Conservation (phyloP, 2,329 filamentous ascomycete species). For the Microcyclosporella mali region DNA sequence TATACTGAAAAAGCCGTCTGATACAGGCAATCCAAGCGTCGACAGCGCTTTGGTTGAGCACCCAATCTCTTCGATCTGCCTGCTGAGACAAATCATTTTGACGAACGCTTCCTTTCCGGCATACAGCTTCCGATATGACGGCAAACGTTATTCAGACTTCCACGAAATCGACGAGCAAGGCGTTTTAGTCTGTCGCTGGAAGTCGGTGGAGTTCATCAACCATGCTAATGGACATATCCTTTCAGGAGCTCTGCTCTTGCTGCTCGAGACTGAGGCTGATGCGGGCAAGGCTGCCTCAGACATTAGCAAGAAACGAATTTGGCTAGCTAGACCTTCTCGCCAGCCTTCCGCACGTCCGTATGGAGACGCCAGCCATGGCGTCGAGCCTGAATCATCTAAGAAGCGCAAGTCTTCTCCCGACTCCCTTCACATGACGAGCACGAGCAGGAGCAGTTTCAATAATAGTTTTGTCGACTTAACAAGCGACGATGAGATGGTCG, state of each 20-base stretch:
- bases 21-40: conserved; percentile 30
- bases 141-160: background rate
- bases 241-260: background rate
- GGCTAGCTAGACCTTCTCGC: background rate
- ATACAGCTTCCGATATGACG: conserved; percentile 7
- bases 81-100: conserved; percentile 26
- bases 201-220: conserved; percentile 26
- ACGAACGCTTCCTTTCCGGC: conserved; percentile 51
- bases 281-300: background rate
- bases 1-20: conserved; percentile 31
- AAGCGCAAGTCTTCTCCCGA: too few species aligned
- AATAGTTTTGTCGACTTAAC: too few species aligned
- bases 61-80: conserved; percentile 18
- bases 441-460: too few species aligned
- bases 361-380: too few species aligned
- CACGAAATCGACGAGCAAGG: conserved; percentile 3
- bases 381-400: background rate
- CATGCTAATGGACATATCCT: background rate
- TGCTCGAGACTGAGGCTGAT: conserved; percentile 3
- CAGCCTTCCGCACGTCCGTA: too few species aligned
- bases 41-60: conserved; percentile 36
- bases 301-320: background rate
- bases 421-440: too few species aligned
- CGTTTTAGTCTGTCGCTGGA: conserved; percentile 49
- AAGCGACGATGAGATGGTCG: conserved; percentile 2